phyloP scores from a whole-genome alignment of 768 basidiomycete species.

The Calocybe cyanea region DNA sequence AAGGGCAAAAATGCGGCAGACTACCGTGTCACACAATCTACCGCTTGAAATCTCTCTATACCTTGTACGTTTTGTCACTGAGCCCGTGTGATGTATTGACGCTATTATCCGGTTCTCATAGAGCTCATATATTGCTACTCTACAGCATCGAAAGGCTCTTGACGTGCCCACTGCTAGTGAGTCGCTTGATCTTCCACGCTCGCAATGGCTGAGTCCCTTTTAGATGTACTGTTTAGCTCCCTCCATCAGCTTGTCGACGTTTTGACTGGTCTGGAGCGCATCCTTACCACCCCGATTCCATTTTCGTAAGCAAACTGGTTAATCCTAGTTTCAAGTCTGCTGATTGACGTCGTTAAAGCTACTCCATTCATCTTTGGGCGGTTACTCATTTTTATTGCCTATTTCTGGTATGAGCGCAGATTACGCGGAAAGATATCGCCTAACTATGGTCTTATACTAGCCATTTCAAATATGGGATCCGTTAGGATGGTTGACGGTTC shows the following conservation, averaged over 20 bases:
- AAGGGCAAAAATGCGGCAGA: constrained; percentile 45
- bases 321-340: neutral
- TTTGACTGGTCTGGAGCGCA: constrained; percentile 66
- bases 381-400: constrained; percentile 61
- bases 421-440: neutral
- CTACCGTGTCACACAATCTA: constrained; percentile 52
- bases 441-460: constrained; percentile 25
- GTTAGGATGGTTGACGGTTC: constrained; percentile 62
- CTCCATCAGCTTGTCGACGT: constrained; percentile 59
- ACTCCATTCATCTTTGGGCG: constrained; percentile 65
- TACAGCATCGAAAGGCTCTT: constrained; percentile 51
- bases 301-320: constrained; percentile 48
- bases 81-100: neutral
- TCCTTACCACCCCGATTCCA: constrained; percentile 73
- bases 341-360: constrained; percentile 32
- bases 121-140: constrained; percentile 63
- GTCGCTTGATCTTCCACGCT: constrained; percentile 18
- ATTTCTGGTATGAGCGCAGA: constrained; percentile 41
- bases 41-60: constrained; percentile 70
- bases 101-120: constrained; percentile 20
- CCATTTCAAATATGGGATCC: constrained; percentile 61
- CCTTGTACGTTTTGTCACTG: constrained; percentile 36
- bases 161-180: constrained; percentile 63
- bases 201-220: neutral
- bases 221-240: constrained; percentile 44